Evolutionary conservation across 2,329 filamentous ascomycete species (phyloP).

Genomic region (Phoma herbarum): DNA sequence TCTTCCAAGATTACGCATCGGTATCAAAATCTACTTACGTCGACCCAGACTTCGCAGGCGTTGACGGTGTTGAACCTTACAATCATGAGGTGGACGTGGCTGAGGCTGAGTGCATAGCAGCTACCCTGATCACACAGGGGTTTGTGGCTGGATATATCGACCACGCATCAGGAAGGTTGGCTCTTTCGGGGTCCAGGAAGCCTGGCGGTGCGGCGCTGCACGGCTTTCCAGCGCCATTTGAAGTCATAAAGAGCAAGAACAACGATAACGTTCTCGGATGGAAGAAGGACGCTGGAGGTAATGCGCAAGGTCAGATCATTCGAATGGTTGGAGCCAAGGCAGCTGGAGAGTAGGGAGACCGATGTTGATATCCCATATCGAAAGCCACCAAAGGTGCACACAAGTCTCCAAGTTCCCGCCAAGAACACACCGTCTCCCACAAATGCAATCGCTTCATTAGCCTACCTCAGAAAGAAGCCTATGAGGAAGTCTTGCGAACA

Average conservation of each 20-base stretch:
- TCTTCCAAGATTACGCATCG: constrained; percentile 61
- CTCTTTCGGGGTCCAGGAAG: constrained; percentile 77
- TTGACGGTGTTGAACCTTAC: constrained; percentile 41
- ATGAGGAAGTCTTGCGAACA: no score
- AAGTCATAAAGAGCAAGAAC: constrained; percentile 70
- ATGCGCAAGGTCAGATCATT: constrained; percentile 61
- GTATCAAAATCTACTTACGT: constrained; percentile 51
- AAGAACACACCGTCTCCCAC: neutral
- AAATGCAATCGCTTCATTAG: neutral
- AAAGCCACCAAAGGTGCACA: neutral
- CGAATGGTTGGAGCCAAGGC: constrained; percentile 65
- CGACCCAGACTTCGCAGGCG: constrained; percentile 57
- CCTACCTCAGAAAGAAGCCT: neutral
- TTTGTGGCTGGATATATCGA: constrained; percentile 85
- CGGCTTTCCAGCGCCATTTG: constrained; percentile 79
- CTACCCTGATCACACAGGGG: constrained; percentile 80
- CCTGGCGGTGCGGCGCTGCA: constrained; percentile 65
- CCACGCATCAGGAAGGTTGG: constrained; percentile 78
- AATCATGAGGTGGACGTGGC: constrained; percentile 60
- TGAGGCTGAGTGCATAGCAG: constrained; percentile 80
- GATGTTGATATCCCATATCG: constrained; percentile 21
- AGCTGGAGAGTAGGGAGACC: constrained; percentile 38
- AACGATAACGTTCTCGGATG: constrained; percentile 76
- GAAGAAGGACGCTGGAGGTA: constrained; percentile 61
- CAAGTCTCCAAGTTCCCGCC: neutral